Conservation (phyloP, 2,329 filamentous ascomycete species). For the Colletotrichum scovillei region DNA sequence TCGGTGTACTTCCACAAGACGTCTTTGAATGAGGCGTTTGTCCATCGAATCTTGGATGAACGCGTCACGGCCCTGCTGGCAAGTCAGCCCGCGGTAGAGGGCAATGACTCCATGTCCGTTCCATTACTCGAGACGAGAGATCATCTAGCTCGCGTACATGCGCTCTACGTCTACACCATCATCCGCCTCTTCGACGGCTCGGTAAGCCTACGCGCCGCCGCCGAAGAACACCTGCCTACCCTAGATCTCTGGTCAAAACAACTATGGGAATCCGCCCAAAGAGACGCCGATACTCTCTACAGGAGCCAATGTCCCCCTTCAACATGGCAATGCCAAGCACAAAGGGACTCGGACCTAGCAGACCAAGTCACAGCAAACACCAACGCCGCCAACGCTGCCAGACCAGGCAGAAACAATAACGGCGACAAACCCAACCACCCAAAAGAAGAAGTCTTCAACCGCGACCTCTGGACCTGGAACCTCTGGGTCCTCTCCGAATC, state of each 20-base stretch:
- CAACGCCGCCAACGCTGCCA: background rate
- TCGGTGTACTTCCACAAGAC: conserved; percentile 40
- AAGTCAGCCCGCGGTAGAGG: conserved; percentile 10
- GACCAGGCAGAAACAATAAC: background rate
- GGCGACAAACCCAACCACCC: background rate
- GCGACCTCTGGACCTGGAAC: conserved; percentile 38
- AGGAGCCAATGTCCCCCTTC: background rate
- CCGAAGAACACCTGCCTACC: conserved; percentile 37
- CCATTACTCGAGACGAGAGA: conserved; percentile 22
- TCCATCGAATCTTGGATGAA: conserved; percentile 41
- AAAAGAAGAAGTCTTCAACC: conserved; percentile 26
- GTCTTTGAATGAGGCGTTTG: conserved; percentile 35
- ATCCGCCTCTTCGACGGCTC: conserved; percentile 41
- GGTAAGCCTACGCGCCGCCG: conserved; percentile 38
- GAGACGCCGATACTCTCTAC: conserved; percentile 24
- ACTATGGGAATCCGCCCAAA: conserved; percentile 34
- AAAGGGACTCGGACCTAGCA: background rate
- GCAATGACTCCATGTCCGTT: conserved; percentile 3
- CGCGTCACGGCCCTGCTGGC: conserved; percentile 32
- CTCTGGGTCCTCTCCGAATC: conserved; percentile 46
- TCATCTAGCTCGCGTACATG: conserved; percentile 39
- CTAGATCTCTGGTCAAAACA: conserved; percentile 36
- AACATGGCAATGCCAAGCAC: background rate
- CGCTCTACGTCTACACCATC: conserved; percentile 39
- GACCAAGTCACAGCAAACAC: background rate